Evolutionary conservation across 208 protist species (phyloP), one percentile per base, ranked within the genome.

Genomic region (Trypanosomatidae sp.): DNA sequence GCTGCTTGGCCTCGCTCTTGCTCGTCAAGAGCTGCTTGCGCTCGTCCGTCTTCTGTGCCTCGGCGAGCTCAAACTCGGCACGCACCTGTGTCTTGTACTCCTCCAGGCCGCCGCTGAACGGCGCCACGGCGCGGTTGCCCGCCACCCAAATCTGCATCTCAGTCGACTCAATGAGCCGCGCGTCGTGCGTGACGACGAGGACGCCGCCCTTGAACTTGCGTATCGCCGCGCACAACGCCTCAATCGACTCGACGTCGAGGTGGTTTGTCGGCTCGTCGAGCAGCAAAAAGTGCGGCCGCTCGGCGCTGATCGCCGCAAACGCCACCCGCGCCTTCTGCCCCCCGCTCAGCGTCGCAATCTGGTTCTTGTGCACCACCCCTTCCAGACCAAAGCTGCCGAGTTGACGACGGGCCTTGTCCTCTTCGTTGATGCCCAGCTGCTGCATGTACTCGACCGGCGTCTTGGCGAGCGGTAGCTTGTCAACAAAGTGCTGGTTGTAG

Each of bases 221-320:
- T 56, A 94, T 80, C 5, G 87, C 72, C 4, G 70, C 38, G 57
- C 78, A 88, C 30, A 94, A 71, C 6, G 87, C 87, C 21, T 91
- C 77, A 47, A 94, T 91, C 15, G 80, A 81, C 61, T 97, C 85
- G 38, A 96, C 66, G 55, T 95, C 88, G 8, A 97, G 47, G 64
- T 96, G 91, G 62, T 97, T 97, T 2, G 90, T 96, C 10, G 87
- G 89, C 71, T 98, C 95, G 61, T 98, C 95, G 28, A 98, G 76
- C 21, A 98, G 67, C 13, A 98, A 69, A 37, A 97, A 79, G 60
- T 97, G 86, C 10, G 96, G 95, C 21, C 53, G 39, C 56, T 87
- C 69, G 19, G 88, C 76, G 38, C 85, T 91, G 44, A 98, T 92
- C 5, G 67, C 66, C 1, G 96, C 91, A 40, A 97, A 82, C 8